Base-by-base conservation (phyloP, 163 green algal genomes). In the Coccomyxa subellipsoidea region DNA sequence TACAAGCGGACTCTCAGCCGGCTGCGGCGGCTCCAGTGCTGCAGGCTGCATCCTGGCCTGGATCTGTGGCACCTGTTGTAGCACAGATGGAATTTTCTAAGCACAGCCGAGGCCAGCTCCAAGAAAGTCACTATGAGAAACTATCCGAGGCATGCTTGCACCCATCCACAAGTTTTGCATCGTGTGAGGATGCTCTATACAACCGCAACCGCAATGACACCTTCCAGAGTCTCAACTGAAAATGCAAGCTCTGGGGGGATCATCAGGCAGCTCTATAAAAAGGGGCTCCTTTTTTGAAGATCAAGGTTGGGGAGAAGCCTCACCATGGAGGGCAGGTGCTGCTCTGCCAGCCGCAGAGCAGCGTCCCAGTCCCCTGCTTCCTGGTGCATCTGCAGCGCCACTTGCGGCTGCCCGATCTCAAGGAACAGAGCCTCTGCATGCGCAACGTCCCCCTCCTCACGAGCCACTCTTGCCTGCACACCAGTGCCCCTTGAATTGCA, bases 361-460 rank as follows among this genome's bases (percentile, higher is more conserved):
- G 47, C 47, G 23, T 59, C 4, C 47, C 47, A 59, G 5, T 8
- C 4, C 15, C 47, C 47, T 59, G 23, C 21, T 18, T 59, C 47
- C 47, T 59, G 4, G 4, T 59, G 47, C 47, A 59, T 59, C 47
- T 59, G 15, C 53, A 96, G 84, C 29, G 92, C 93, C 37, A 86
- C 69, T 76, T 95, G 92, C 27, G 93, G 91, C 9, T 87, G 84
- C 83, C 93, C 93, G 73, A 90, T 93, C 69, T 90, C 88, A 31
- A 96, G 82, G 85, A 89, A 95, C 69, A 95, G 79, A 29, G 80
- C 78, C 91, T 96, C 92, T 12, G 91, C 90, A 89, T 85, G 70
- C 36, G 38, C 76, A 36, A 36, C 53, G 36, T 69, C 40, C 34
- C 81, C 15, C 76, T 86, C 90, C 87, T 95, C 88, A 23, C 85